Evolutionary conservation across 495 filamentous ascomycete species (phyloP).

Genomic region (Schizothecium vesticola): DNA sequence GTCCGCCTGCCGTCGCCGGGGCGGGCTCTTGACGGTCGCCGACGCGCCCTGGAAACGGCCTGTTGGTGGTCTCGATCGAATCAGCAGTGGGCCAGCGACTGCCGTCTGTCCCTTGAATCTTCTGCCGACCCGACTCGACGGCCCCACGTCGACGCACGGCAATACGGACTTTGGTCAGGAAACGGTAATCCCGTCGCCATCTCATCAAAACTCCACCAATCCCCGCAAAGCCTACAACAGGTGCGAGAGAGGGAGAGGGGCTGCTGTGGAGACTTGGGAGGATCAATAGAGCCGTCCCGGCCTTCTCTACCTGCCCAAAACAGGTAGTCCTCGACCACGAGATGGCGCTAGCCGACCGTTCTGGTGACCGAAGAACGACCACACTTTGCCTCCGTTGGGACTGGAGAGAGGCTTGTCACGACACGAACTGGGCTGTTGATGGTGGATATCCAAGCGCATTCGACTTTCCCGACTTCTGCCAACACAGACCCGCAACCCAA

Average conservation of each 20-base stretch:
- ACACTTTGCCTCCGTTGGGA: neutral
- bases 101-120: neutral
- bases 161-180: neutral
- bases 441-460: neutral
- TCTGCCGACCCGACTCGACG: neutral
- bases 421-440: neutral
- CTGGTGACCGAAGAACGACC: neutral
- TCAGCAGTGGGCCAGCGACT: neutral
- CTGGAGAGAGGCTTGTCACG: neutral
- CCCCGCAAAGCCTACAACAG: neutral
- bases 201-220: neutral
- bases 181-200: neutral
- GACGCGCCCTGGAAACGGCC: neutral
- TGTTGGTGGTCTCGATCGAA: neutral
- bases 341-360: neutral
- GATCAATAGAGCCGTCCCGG: neutral
- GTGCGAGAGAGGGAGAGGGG: neutral
- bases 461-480: neutral
- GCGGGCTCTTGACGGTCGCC: neutral
- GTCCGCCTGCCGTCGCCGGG: neutral
- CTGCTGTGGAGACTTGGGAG: neutral
- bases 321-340: neutral
- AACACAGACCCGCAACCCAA: neutral
- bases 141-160: neutral
- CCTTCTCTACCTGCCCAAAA: neutral